These are phyloP conservation scores for Neostapfia colusana DNA, from an alignment of 176 grass and related monocot genomes.

Conservation along the genomic window DNA sequence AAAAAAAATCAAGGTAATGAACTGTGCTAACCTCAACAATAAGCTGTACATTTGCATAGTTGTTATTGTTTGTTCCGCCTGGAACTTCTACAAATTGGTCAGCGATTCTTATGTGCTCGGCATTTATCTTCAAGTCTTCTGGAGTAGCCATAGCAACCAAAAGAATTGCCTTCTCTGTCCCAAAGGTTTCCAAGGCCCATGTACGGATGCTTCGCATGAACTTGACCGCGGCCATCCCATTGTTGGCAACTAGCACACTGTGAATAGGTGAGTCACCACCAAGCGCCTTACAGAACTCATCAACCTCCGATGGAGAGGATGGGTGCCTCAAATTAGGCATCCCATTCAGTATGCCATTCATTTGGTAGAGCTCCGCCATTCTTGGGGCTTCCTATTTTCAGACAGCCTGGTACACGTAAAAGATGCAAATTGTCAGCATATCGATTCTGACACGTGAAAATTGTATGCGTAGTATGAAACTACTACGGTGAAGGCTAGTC, in stretches of 20 bases:
- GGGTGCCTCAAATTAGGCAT: constrained; percentile 44
- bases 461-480: neutral
- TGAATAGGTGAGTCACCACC: constrained; percentile 76
- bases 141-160: constrained; percentile 97
- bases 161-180: constrained; percentile 87
- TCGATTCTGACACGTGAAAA: neutral
- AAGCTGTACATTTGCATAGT: constrained; percentile 97
- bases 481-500: neutral
- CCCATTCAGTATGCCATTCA: constrained; percentile 52
- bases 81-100: constrained; percentile 98
- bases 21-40: constrained; percentile 84
- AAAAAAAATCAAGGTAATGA: constrained; percentile 1
- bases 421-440: neutral
- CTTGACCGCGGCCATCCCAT: constrained; percentile 98
- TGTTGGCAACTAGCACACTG: constrained; percentile 93
- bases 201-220: constrained; percentile 88
- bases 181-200: constrained; percentile 90
- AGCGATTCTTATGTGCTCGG: constrained; percentile 92
- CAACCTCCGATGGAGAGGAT: constrained; percentile 52
- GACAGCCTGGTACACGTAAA: constrained; percentile 41
- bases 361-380: constrained; percentile 49
- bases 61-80: constrained; percentile 95
- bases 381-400: constrained; percentile 36
- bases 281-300: constrained; percentile 77
- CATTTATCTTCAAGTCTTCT: constrained; percentile 96